Conservation (phyloP, 1,284 basidiomycete genomes). For the Peniophora sp. region DNA sequence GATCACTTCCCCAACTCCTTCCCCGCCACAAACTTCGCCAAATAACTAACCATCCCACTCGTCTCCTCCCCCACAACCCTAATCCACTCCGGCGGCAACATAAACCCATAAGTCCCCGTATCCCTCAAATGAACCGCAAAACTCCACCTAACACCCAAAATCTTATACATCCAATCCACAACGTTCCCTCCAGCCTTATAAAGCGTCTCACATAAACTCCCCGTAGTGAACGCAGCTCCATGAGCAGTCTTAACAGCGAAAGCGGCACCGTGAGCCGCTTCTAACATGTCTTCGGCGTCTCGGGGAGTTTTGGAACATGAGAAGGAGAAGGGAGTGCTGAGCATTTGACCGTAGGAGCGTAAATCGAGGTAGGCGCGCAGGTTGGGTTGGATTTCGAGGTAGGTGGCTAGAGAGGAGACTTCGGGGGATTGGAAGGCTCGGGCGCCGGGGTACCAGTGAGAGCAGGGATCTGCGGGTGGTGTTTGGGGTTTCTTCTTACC, state of each 20-base stretch:
- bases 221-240: constrained; percentile 48
- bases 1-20: constrained; percentile 4
- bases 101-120: constrained; percentile 82
- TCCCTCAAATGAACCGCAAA: constrained; percentile 77
- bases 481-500: constrained; percentile 12
- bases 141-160: constrained; percentile 61
- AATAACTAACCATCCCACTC: constrained; percentile 52
- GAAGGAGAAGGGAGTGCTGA: constrained; percentile 70
- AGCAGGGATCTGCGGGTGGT: constrained; percentile 45
- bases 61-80: constrained; percentile 75
- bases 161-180: constrained; percentile 70
- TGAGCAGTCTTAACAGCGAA: constrained; percentile 53
- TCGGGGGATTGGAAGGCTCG: constrained; percentile 72
- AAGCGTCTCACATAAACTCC: constrained; percentile 59
- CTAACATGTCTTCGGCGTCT: constrained; percentile 78
- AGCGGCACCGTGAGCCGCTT: constrained; percentile 68
- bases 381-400: constrained; percentile 47
- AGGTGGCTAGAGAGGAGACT: constrained; percentile 68
- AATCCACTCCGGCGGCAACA: constrained; percentile 68
- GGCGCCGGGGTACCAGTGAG: constrained; percentile 66
- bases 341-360: constrained; percentile 78
- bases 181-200: constrained; percentile 71
- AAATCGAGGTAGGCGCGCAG: constrained; percentile 66
- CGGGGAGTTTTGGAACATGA: constrained; percentile 61
- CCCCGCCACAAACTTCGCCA: constrained; percentile 58